Conservation (phyloP, 305 asterid genomes). For the Solanum hybrid region DNA sequence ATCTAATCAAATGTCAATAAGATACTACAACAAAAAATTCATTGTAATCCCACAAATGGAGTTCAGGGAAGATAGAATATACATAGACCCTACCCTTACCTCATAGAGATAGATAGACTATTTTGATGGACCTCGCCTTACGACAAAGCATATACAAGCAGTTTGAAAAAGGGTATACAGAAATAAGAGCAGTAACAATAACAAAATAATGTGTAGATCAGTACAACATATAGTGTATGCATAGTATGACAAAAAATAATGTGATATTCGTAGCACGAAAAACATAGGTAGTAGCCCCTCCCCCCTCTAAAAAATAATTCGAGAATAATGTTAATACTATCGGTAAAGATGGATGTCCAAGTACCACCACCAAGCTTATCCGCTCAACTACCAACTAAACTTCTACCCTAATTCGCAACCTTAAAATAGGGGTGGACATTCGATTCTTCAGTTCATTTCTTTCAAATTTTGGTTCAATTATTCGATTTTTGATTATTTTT, state of each 20-base stretch:
- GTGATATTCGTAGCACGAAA: not conserved
- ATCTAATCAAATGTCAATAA: not conserved
- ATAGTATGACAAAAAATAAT: not conserved
- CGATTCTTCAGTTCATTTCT: not conserved
- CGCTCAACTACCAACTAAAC: not conserved
- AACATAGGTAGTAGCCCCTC: not conserved
- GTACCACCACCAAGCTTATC: not conserved
- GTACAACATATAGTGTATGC: not conserved
- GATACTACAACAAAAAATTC: not conserved
- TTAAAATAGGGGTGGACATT: not conserved
- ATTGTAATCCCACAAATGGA: not conserved
- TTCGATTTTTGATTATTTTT: too few relatives aligned
- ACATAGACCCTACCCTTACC: not conserved
- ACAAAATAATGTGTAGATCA: not conserved
- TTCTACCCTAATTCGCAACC: not conserved
- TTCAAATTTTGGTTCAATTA: not conserved
- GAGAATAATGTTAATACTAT: not conserved
- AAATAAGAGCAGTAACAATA: not conserved
- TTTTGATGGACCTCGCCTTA: not conserved
- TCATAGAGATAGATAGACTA: not conserved
- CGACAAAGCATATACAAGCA: not conserved
- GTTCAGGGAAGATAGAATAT: not conserved
- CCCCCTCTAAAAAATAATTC: fast-evolving
- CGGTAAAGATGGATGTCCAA: not conserved
- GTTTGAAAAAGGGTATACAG: not conserved